Evolutionary conservation across 768 basidiomycete genomes (phyloP), one percentile per base, ranked within the genome.

Genomic region (Macrocybe gigantea): DNA sequence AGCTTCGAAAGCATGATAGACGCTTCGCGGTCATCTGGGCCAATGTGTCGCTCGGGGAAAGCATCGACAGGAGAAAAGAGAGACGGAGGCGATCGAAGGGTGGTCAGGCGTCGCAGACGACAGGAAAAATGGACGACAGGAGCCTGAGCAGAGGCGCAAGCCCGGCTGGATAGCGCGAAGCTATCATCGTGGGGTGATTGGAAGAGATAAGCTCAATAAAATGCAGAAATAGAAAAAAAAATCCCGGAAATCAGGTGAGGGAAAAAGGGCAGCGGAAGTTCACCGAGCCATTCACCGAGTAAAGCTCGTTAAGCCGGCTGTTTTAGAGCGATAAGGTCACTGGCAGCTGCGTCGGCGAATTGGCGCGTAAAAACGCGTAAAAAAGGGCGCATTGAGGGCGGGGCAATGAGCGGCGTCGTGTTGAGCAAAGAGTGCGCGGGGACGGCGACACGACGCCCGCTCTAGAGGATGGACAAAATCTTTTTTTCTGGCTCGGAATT

Each of bases 41-140:
- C 96, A 56, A 98, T 83, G 65, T 99, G 95, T 32, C 95, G 82
- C 56, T 89, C 82, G 39, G 83, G 64, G 69, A 98, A 97, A 33
- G 84, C 87, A 69, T 99, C 95, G 53, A 96, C 74, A 2, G 93
- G 82, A 9, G 83, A 77, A 63, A 95, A 92, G 53, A 94, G 73
- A 31, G 83, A 79, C 1, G 72, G 54, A 8, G 80, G 76, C 15
- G 75, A 65, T 60, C 77, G 82, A 47, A 80, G 72, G 9, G 83
- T 83, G 29, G 85, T 84, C 49, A 87, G 70, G 44, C 71, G 69
- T 29, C 74, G 67, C 36, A 33, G 58, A 47, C 47, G 55, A 22
- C 22, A 22, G 22, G 22, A 22, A 4, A 22, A 22, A 22, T 22
- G 22, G 22, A 4, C 22, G 4, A 22, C 2, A 22, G 22, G 48